A percentile compares a stretch with the other conserved stretches of the same genome.
Conservation (phyloP, 2,329 filamentous ascomycete species). For the Exophiala alcalophila region DNA sequence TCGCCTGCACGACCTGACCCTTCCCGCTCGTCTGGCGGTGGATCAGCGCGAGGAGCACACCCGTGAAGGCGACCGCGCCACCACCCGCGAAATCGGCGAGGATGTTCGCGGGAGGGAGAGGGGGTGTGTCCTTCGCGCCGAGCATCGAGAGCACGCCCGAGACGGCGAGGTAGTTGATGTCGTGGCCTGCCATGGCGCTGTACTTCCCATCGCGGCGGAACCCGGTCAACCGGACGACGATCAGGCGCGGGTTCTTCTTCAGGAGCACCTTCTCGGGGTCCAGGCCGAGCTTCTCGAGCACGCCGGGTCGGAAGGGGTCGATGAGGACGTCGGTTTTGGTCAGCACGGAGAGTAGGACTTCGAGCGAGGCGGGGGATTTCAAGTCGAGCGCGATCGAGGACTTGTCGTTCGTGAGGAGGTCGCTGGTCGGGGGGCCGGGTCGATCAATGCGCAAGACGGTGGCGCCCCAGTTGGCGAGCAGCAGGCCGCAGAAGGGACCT, state of each 20-base stretch:
- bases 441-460: constrained; percentile 83
- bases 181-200: constrained; percentile 83
- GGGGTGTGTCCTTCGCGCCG: constrained; percentile 62
- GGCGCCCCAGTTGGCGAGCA: constrained; percentile 86
- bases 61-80: constrained; percentile 75
- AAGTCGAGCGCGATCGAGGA: constrained; percentile 73
- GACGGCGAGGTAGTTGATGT: constrained; percentile 94
- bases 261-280: constrained; percentile 65
- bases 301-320: constrained; percentile 88
- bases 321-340: constrained; percentile 72
- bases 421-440: constrained; percentile 54
- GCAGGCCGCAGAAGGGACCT: constrained; percentile 85
- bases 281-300: constrained; percentile 80
- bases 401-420: constrained; percentile 79
- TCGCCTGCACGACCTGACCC: constrained; percentile 89
- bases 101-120: constrained; percentile 77
- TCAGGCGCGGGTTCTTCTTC: constrained; percentile 66
- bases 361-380: constrained; percentile 66
- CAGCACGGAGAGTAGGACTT: constrained; percentile 65
- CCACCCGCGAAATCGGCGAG: constrained; percentile 90
- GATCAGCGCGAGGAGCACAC: constrained; percentile 76
- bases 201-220: constrained; percentile 87
- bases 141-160: constrained; percentile 75
- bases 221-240: constrained; percentile 83
- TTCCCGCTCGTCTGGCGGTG: constrained; percentile 54